A percentile compares a stretch with the other conserved stretches of the same genome.
Evolutionary conservation across 257 asterid species (phyloP).

Genomic region (Thymus mandschuricus): DNA sequence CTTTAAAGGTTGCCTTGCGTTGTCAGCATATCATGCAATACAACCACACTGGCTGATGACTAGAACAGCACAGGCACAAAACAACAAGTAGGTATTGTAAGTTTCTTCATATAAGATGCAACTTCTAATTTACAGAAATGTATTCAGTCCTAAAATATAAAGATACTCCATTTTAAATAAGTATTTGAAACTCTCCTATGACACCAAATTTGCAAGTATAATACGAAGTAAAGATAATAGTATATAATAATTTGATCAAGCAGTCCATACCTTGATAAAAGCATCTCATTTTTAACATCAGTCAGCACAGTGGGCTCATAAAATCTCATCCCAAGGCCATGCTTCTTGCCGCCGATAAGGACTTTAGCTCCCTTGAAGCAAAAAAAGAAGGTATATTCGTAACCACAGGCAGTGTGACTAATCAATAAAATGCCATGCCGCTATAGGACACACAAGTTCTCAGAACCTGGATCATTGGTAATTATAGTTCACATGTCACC

Average conservation of each 20-base stretch:
- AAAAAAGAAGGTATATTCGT: constrained; percentile 31
- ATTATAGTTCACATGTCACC: constrained; percentile 11
- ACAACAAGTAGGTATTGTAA: background rate
- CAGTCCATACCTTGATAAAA: constrained; percentile 63
- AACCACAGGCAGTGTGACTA: constrained; percentile 23
- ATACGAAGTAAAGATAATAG: background rate
- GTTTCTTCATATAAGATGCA: background rate
- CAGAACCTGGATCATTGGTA: background rate
- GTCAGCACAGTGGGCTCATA: constrained; percentile 90
- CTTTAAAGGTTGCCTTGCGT: background rate
- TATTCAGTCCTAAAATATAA: constrained; percentile 20
- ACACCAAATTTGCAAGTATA: constrained; percentile 19
- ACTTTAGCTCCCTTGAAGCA: constrained; percentile 83
- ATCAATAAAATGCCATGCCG: constrained; percentile 21
- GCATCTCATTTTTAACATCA: constrained; percentile 86
- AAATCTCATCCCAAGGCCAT: constrained; percentile 86
- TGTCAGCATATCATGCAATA: constrained; percentile 13
- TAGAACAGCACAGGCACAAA: constrained; percentile 13
- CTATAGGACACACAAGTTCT: constrained; percentile 1
- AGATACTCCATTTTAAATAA: constrained; percentile 12
- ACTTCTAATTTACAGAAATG: background rate
- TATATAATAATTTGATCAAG: constrained; percentile 18
- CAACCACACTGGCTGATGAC: constrained; percentile 11
- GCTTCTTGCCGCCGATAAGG: constrained; percentile 83
- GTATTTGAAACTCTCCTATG: constrained; percentile 3